Conservation (phyloP, 192 early-diverging fungal genomes). For the Anaeromyces robustus region DNA sequence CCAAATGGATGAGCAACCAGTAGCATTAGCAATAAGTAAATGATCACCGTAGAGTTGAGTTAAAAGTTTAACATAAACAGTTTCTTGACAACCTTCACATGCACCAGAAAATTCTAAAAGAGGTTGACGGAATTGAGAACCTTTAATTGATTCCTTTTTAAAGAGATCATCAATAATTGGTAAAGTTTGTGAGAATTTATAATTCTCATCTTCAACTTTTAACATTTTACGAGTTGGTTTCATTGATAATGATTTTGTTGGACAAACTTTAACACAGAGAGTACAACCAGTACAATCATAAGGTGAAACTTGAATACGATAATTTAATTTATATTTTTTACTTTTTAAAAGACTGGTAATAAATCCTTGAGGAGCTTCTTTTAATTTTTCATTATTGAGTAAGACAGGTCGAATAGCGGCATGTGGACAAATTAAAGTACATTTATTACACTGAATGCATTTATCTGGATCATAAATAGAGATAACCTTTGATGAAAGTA, state of each 20-base stretch:
- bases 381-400: neutral
- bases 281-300: neutral
- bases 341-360: neutral
- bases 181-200: neutral
- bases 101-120: neutral
- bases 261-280: neutral
- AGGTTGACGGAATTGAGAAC: neutral
- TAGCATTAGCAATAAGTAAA: conserved; percentile 63
- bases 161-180: neutral
- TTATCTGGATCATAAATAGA: neutral
- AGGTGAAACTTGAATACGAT: neutral
- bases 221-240: neutral
- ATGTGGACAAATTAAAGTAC: neutral
- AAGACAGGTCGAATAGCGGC: neutral
- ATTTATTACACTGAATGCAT: neutral
- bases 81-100: conserved; percentile 34
- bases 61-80: conserved; percentile 66
- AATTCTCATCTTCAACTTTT: neutral
- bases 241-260: neutral
- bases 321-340: neutral
- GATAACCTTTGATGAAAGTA: neutral
- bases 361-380: neutral
- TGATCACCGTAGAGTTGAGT: conserved; percentile 60
- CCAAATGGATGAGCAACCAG: conserved; percentile 55
- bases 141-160: neutral